Conservation (phyloP, 179 eudicot genomes). For the Patellifolia procumbens region DNA sequence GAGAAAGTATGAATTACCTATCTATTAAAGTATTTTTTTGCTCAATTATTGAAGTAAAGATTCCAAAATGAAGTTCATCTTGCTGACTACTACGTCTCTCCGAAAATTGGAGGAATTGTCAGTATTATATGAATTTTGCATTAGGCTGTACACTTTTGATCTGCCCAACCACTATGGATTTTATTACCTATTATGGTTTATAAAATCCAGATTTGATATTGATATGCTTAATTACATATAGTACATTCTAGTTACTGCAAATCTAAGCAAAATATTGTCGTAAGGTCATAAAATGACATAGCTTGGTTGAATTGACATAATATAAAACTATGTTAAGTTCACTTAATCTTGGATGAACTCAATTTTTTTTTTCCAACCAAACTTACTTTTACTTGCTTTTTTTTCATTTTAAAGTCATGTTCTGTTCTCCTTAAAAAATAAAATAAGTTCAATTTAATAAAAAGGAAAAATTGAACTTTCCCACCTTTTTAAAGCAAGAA, state of each 20-base stretch:
- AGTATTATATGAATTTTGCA: neutral
- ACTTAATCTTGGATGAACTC: too few species aligned
- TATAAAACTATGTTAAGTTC: too few species aligned
- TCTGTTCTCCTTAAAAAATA: too few species aligned
- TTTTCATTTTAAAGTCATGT: too few species aligned
- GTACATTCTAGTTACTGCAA: neutral
- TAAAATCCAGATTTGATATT: neutral
- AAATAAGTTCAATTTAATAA: too few species aligned
- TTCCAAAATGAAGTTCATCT: conserved; percentile 18
- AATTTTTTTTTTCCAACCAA: too few species aligned
- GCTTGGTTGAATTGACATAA: too few species aligned
- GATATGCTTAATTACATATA: neutral
- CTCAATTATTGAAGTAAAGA: neutral
- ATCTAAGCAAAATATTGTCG: too few species aligned
- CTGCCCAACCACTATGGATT: conserved; percentile 13
- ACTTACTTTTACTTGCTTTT: too few species aligned
- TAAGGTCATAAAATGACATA: too few species aligned
- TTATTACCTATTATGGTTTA: neutral
- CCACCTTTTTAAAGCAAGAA: too few species aligned
- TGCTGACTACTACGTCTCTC: conserved; percentile 7
- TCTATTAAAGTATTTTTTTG: conserved; percentile 3
- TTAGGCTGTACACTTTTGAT: neutral
- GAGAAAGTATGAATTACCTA: conserved; percentile 7
- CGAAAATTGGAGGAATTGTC: neutral
- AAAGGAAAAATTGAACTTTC: too few species aligned